phyloP scores from a whole-genome alignment of 2,329 filamentous ascomycete species.

The Dothiorella sarmentorum region DNA sequence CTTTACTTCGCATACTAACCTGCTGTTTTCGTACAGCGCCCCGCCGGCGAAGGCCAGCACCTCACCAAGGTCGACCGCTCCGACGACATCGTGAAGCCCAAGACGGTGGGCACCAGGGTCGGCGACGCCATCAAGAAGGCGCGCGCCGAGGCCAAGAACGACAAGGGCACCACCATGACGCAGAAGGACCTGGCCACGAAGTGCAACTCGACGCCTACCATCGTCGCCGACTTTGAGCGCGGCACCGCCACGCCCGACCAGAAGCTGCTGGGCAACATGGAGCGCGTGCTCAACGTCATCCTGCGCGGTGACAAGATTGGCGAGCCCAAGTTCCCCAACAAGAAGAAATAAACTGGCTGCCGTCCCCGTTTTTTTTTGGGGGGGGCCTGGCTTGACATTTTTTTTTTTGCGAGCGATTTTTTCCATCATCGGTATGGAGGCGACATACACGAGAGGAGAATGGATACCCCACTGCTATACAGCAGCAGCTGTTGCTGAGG shows the following conservation, averaged over 20 bases:
- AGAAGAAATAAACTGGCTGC: slow-evolving; percentile 51
- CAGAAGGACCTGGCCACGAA: slow-evolving; percentile 84
- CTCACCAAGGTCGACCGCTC: slow-evolving; percentile 96
- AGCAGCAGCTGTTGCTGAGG: neutral
- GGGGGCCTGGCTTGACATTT: neutral
- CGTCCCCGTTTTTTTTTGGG: no score
- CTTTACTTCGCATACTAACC: slow-evolving; percentile 40
- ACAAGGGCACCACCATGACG: slow-evolving; percentile 69
- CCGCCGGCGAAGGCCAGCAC: slow-evolving; percentile 77
- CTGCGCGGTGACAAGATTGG: slow-evolving; percentile 83
- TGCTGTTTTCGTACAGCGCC: slow-evolving; percentile 27
- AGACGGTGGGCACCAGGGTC: slow-evolving; percentile 74
- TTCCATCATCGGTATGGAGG: no score
- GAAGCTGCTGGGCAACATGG: slow-evolving; percentile 73
- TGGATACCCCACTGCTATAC: slow-evolving; percentile 6
- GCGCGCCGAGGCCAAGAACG: slow-evolving; percentile 78
- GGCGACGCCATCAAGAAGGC: slow-evolving; percentile 78
- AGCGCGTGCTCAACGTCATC: slow-evolving; percentile 83
- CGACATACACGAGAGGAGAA: no score
- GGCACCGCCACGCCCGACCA: slow-evolving; percentile 77
- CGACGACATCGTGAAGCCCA: slow-evolving; percentile 97
- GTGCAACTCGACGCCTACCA: slow-evolving; percentile 78
- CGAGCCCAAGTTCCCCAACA: slow-evolving; percentile 71
- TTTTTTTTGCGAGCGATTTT: neutral
- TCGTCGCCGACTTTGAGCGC: slow-evolving; percentile 83